These are phyloP conservation scores for Aspergillus vadensis DNA, from an alignment of 2,329 filamentous ascomycete species.

Conservation along the genomic window DNA sequence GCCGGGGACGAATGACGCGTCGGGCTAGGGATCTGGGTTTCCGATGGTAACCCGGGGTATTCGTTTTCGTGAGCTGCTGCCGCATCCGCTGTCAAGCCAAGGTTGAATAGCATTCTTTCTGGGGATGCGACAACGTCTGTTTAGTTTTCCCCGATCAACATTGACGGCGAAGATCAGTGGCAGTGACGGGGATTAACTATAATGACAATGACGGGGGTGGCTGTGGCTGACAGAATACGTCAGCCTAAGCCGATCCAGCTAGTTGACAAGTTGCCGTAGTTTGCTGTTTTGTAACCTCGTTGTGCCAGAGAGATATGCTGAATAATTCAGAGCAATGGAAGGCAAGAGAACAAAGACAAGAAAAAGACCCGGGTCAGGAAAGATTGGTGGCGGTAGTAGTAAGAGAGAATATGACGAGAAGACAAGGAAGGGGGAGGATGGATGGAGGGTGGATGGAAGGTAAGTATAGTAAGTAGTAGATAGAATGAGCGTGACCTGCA, in stretches of 20 bases:
- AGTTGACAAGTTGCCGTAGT: background rate
- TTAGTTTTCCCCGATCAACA: conserved; percentile 16
- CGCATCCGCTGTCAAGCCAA: conserved; percentile 48
- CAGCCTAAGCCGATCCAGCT: background rate
- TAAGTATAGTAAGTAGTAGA: background rate
- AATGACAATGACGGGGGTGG: background rate
- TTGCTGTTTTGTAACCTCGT: background rate
- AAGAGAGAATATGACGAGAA: background rate
- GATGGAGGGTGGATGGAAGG: background rate
- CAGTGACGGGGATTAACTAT: background rate
- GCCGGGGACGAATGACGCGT: conserved; percentile 24
- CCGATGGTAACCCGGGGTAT: conserved; percentile 25
- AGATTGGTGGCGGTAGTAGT: background rate
- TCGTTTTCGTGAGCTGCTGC: conserved; percentile 46
- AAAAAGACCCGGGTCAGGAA: background rate
- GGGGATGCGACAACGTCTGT: conserved; percentile 16
- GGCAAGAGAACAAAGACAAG: background rate
- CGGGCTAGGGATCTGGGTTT: conserved; percentile 24
- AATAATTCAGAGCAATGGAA: background rate
- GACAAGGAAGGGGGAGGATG: background rate
- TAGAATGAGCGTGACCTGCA: conserved; percentile 14
- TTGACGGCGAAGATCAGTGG: conserved; percentile 14
- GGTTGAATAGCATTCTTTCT: conserved; percentile 44
- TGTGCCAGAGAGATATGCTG: background rate
- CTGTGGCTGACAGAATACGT: background rate